Base-by-base conservation (phyloP, 179 eudicot genomes). In the Pouteria campechiana region DNA sequence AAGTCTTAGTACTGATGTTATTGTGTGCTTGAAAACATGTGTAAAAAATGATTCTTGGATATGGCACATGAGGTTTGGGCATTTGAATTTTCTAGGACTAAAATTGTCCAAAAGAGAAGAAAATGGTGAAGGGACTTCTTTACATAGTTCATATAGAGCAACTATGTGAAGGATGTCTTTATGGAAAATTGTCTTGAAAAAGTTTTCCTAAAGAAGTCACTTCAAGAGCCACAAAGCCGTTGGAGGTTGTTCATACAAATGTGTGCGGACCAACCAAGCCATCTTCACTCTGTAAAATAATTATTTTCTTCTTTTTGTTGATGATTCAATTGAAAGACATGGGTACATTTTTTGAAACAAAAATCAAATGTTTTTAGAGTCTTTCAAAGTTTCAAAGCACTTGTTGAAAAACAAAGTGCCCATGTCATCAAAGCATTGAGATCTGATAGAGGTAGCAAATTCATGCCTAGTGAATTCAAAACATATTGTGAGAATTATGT, bases 161-260 rank as follows among this genome's bases (percentile, higher is more conserved):
- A 24, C 6, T 52, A 2, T 52, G 40, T 52, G 22, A 52, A 20
- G 22, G 32, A 29, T 52, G 48, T 31, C 6, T 41, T 9, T 1
- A 30, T 33, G 33, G 32, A 17, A 52, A 52, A 24, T 10, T 41
- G 3, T 20, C 41, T 0, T 25, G 35, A 11, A 25, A 37, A 21
- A 16, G n/a, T 21, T 53, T 53, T 42, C 48, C 49, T 9, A 37
- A 41, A 32, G 15, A 51, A 7, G 23, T 28, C 7, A 16, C 2
- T 4, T 20, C 13, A 31, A 16, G 33, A 7, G 39, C 33, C 5
- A 36, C 25, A 23, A 1, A 5, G 5, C 54, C 54, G 0, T 17
- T 37, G 1, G 44, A 49, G 17, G 33, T 49, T 32, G 31, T 24
- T 7, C 46, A 41, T 22, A 25, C 31, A 1, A 32, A 41, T 41